Evolutionary conservation across 306 rosid genomes (phyloP).

Genomic region (Castanospermum australe): DNA sequence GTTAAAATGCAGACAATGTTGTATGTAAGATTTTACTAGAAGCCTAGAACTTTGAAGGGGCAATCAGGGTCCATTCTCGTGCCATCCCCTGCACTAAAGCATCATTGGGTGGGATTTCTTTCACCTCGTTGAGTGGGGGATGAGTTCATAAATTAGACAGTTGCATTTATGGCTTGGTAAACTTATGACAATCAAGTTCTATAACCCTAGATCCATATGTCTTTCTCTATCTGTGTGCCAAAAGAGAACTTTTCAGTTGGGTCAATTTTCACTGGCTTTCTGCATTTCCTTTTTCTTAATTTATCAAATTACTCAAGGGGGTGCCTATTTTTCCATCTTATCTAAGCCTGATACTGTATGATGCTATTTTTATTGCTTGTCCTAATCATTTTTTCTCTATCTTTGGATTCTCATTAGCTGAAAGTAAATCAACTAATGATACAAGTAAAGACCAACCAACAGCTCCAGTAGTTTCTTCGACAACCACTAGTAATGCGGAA

Average conservation of each 20-base stretch:
- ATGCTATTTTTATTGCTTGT: conserved; percentile 6
- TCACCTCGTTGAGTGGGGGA: conserved; percentile 2
- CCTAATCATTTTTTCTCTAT: background rate
- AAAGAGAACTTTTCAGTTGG: conserved; percentile 8
- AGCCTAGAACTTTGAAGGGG: background rate
- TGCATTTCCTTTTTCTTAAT: background rate
- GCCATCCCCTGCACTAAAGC: background rate
- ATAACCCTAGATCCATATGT: background rate
- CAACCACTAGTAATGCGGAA: conserved; percentile 86
- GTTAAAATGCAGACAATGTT: background rate
- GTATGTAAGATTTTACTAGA: no score
- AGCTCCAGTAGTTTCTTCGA: conserved; percentile 63
- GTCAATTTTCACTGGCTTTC: background rate
- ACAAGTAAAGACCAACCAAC: conserved; percentile 81
- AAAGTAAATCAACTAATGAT: conserved; percentile 71
- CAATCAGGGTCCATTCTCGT: background rate
- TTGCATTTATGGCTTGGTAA: background rate
- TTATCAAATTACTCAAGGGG: conserved; percentile 12
- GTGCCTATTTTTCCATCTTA: background rate
- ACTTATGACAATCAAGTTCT: background rate
- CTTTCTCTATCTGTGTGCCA: no score
- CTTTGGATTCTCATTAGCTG: conserved; percentile 38
- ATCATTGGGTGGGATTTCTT: background rate
- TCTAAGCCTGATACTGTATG: background rate
- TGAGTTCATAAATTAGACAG: background rate